Evolutionary conservation across 176 grass and related monocot species (phyloP).

Genomic region (Pharus latifolius): DNA sequence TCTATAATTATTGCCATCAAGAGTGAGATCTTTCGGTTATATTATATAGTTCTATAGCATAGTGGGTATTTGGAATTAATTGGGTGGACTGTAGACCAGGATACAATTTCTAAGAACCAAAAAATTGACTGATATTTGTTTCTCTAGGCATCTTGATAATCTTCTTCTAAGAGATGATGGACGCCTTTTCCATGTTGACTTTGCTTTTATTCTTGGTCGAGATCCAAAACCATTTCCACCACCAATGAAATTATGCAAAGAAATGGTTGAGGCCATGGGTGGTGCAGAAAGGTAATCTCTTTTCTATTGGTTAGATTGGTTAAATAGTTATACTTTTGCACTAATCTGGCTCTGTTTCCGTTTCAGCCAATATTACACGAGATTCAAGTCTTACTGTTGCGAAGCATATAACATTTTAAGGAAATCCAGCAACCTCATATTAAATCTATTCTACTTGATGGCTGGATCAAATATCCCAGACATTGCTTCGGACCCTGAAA

Average conservation of each 20-base stretch:
- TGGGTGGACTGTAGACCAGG: not conserved
- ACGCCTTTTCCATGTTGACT: conserved; percentile 91
- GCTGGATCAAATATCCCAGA: conserved; percentile 79
- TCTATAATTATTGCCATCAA: not conserved
- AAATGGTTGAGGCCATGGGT: conserved; percentile 99
- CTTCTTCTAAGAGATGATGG: conserved; percentile 95
- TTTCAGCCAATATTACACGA: conserved; percentile 92
- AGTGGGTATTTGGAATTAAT: not conserved
- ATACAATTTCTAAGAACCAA: conserved; percentile 11
- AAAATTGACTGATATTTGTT: conserved; percentile 13
- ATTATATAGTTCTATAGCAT: not conserved
- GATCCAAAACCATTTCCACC: conserved; percentile 98
- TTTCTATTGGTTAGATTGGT: not conserved
- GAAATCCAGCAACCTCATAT: conserved; percentile 88
- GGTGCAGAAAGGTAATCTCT: conserved; percentile 78
- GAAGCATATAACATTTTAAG: conserved; percentile 98
- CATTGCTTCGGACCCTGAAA: conserved; percentile 78
- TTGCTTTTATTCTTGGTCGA: conserved; percentile 88
- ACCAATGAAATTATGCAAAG: conserved; percentile 99
- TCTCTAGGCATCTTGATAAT: conserved; percentile 88
- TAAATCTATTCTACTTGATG: conserved; percentile 95
- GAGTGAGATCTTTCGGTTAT: not conserved
- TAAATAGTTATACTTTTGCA: not conserved
- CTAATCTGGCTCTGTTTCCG: not conserved
- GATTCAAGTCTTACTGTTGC: conserved; percentile 97